Percentiles rank a stretch among this genome's conserved stretches.
Conservation (phyloP, 1,284 basidiomycete species). For the Cutaneotrichosporon sp. region DNA sequence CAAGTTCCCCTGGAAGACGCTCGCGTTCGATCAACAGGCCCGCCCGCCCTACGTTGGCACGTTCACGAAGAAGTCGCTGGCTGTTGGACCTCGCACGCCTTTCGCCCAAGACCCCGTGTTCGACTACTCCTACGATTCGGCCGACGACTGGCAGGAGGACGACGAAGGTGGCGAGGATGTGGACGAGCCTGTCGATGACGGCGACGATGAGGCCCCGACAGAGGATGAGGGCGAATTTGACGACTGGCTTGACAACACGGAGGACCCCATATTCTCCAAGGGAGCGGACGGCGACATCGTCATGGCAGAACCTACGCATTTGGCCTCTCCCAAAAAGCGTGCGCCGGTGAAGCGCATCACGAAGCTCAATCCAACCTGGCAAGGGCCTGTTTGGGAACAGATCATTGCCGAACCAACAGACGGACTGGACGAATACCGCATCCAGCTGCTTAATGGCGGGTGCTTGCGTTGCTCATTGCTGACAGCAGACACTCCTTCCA, state of each 20-base stretch:
- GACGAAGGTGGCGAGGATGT: slow-evolving; percentile 48
- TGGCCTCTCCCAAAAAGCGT: slow-evolving; percentile 19
- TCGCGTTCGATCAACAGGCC: slow-evolving; percentile 50
- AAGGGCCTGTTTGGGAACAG: slow-evolving; percentile 50
- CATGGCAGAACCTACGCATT: slow-evolving; percentile 32
- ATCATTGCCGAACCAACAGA: slow-evolving; percentile 38
- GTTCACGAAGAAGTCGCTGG: slow-evolving; percentile 47
- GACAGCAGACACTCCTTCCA: slow-evolving; percentile 43
- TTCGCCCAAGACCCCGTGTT: slow-evolving; percentile 51
- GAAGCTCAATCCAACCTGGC: slow-evolving; percentile 47
- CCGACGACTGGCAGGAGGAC: slow-evolving; percentile 53
- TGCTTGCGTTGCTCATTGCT: neutral
- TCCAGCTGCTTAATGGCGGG: slow-evolving; percentile 51
- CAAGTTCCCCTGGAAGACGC: slow-evolving; percentile 49
- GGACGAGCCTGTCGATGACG: slow-evolving; percentile 36
- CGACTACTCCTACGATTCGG: slow-evolving; percentile 53
- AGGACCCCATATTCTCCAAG: slow-evolving; percentile 30
- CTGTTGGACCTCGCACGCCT: slow-evolving; percentile 51
- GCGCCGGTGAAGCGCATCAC: slow-evolving; percentile 43
- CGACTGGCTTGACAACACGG: slow-evolving; percentile 46
- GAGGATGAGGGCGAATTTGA: slow-evolving; percentile 47
- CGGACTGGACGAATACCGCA: slow-evolving; percentile 43
- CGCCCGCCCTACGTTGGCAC: slow-evolving; percentile 52
- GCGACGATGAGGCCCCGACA: slow-evolving; percentile 36
- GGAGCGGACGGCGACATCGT: slow-evolving; percentile 43